Base-by-base conservation (phyloP, 2,329 filamentous ascomycete species). In the Monosporascus sp. region DNA sequence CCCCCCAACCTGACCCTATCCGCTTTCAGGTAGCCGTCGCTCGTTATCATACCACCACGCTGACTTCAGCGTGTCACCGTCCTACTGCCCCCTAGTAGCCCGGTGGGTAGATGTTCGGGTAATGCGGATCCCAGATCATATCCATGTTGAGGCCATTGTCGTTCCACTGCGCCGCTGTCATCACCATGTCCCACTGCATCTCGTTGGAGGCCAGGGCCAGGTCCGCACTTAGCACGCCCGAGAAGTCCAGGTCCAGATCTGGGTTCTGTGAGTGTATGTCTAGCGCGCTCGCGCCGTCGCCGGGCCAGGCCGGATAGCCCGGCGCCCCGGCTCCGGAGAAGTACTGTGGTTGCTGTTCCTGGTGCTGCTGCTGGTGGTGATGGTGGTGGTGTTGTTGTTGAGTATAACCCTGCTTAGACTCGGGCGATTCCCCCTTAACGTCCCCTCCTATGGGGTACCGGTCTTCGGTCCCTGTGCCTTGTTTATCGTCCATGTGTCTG, bases 61-160 rank as follows among this genome's bases (percentile, higher is more conserved):
- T 34, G 31, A 34, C 31, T 34, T 14, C 3, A 9, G 31, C 1
- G 9, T 14, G 5, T 34, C 9, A 3, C 31, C 31, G 31, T 34
- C 31, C 37, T 49, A 48, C 31, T 47, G 15, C 3, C 9, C 27
- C 27, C 31, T 24, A 18, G 25, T 31, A 31, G 22, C 8, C 14
- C 37, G 36, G 25, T 17, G 36, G 41, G 18, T 51, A 50, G 34
- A 57, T 51, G 41, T 57, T 58, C 2, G 59, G 55, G 37, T 51
- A 54, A 34, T 55, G 57, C 59, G 57, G 58, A 17, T 58, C 49
- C 54, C 54, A 61, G 38, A 56, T 57, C 52, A 58, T 38, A 18
- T 58, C 54, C 57, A 60, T 60, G 31, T 58, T 58, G 36, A 60
- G 41, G 27, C 55, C 47, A 14, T 44, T 56, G 8, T 50, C 59